Conservation (phyloP, 2,329 filamentous ascomycete species). For the Pestalotiopsis sp. region DNA sequence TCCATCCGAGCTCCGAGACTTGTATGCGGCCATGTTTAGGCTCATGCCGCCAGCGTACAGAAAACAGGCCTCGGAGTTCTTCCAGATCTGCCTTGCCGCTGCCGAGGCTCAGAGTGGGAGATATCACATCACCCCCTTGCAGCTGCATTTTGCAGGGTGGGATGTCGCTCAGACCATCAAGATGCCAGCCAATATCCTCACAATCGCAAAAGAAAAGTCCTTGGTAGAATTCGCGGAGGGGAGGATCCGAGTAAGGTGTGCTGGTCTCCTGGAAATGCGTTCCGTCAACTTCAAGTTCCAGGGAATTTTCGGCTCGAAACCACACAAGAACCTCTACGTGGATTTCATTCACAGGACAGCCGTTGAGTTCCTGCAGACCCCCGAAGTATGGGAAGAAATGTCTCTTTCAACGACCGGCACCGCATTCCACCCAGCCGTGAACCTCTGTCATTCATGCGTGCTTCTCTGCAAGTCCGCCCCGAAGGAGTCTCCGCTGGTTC, state of each 20-base stretch:
- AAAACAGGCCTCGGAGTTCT: background rate
- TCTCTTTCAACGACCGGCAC: background rate
- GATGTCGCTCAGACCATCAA: background rate
- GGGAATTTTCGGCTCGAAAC: background rate
- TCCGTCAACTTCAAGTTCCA: background rate
- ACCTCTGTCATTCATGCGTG: constrained; percentile 1
- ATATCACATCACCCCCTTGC: background rate
- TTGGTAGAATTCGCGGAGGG: background rate
- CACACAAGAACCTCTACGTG: background rate
- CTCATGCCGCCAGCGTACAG: background rate
- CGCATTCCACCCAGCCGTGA: background rate
- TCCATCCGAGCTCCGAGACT: constrained; percentile 4
- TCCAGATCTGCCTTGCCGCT: background rate
- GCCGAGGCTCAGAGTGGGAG: background rate
- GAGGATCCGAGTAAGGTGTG: background rate
- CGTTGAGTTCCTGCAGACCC: background rate
- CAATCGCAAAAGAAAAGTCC: background rate
- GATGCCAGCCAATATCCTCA: background rate
- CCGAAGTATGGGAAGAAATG: background rate
- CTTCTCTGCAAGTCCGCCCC: background rate
- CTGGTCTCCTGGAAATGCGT: background rate
- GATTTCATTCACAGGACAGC: constrained; percentile 8
- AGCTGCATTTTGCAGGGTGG: background rate
- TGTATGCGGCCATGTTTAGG: constrained; percentile 6
- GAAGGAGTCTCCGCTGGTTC: background rate